Conservation (phyloP, 176 grass and related monocot genomes). For the Lolium multiflorum region DNA sequence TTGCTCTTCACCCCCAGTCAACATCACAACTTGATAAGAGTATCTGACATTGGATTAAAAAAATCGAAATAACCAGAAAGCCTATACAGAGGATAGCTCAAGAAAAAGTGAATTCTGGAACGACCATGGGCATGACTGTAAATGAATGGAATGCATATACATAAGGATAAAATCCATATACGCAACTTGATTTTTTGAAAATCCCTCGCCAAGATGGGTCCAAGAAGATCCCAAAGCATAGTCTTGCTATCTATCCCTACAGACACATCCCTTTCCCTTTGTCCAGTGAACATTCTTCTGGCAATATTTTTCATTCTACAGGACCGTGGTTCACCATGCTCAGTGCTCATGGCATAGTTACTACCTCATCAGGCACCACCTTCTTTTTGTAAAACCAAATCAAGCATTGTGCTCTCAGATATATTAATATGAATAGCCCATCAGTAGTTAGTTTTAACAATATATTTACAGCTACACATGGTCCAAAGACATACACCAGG, state of each 20-base stretch:
- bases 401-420: not conserved
- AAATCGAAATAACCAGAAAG: conserved; percentile 56
- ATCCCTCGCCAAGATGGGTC: conserved; percentile 5
- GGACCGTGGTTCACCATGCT: not conserved
- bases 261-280: conserved; percentile 35
- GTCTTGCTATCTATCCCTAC: conserved; percentile 5
- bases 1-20: conserved; percentile 44
- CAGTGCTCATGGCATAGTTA: not conserved
- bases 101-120: conserved; percentile 43
- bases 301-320: conserved; percentile 10
- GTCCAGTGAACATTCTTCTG: not conserved
- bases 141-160: conserved; percentile 29
- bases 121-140: conserved; percentile 10
- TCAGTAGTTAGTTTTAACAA: not conserved
- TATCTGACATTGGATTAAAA: conserved; percentile 63
- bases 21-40: conserved; percentile 75
- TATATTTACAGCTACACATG: conserved; percentile 25
- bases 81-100: conserved; percentile 43
- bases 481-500: not conserved
- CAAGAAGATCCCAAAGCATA: conserved; percentile 1
- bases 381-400: conserved; percentile 26
- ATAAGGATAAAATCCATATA: conserved; percentile 4
- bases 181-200: not conserved
- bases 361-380: not conserved
- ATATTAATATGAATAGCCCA: not conserved